Conservation (phyloP, 2,329 filamentous ascomycete species). For the Colletotrichum sp. region DNA sequence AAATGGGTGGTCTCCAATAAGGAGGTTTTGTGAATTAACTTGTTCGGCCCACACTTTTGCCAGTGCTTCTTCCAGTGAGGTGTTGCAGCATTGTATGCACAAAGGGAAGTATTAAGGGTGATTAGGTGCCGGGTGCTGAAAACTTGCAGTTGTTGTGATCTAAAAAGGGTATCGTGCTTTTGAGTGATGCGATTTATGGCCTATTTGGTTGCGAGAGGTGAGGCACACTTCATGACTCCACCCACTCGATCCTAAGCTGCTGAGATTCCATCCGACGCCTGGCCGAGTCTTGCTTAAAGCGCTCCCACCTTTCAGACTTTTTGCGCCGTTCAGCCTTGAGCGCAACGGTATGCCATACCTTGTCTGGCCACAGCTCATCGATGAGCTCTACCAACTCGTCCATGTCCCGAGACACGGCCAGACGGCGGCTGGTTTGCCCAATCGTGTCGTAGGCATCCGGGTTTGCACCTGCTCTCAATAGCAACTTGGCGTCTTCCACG, state of each 20-base stretch:
- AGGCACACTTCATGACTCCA: neutral
- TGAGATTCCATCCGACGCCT: neutral
- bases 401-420: neutral
- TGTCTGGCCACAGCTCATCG: neutral
- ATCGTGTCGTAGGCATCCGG: neutral
- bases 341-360: neutral
- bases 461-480: conserved; percentile 28
- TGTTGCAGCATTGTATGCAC: neutral
- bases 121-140: neutral
- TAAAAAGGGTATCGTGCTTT: neutral
- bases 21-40: neutral
- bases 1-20: neutral
- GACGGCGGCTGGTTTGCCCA: neutral
- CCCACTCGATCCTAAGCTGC: neutral
- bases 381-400: neutral
- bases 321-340: neutral
- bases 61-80: neutral
- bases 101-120: neutral
- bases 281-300: neutral
- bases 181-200: neutral
- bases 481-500: conserved; percentile 23
- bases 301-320: neutral
- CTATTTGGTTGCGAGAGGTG: neutral
- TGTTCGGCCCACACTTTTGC: neutral
- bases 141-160: neutral